phyloP scores from a whole-genome alignment of 73 alveolate species.

The Paramecium primaurelia region DNA sequence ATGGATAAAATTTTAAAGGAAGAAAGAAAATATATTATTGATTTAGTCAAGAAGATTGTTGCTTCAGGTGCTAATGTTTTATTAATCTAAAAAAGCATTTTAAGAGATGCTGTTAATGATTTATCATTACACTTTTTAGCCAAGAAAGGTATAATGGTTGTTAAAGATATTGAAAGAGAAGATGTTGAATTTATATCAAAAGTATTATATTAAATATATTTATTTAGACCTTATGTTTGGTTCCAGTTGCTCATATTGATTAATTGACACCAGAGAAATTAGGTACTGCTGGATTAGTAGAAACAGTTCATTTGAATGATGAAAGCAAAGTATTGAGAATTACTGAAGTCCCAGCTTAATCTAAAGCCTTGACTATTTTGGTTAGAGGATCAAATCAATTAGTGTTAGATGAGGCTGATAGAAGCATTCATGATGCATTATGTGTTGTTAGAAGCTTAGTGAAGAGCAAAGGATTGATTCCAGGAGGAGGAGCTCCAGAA shows the following conservation, averaged over 20 bases:
- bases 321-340: slow-evolving; percentile 90
- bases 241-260: slow-evolving; percentile 98
- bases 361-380: slow-evolving; percentile 94
- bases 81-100: slow-evolving; percentile 94
- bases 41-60: slow-evolving; percentile 93
- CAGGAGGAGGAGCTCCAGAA: slow-evolving; percentile 99
- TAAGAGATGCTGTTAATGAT: slow-evolving; percentile 98
- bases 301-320: slow-evolving; percentile 91
- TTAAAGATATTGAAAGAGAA: slow-evolving; percentile 98
- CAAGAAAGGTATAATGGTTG: slow-evolving; percentile 97
- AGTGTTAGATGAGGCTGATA: slow-evolving; percentile 94
- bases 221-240: slow-evolving; percentile 68
- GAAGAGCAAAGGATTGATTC: slow-evolving; percentile 97
- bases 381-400: slow-evolving; percentile 92
- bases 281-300: slow-evolving; percentile 89
- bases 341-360: slow-evolving; percentile 88
- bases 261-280: slow-evolving; percentile 96
- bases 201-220: slow-evolving; percentile 8
- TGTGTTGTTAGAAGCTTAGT: slow-evolving; percentile 99
- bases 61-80: slow-evolving; percentile 98
- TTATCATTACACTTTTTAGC: slow-evolving; percentile 97
- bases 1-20: slow-evolving; percentile 98
- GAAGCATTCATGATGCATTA: slow-evolving; percentile 99
- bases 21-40: slow-evolving; percentile 95
- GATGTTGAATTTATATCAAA: slow-evolving; percentile 97